These are phyloP conservation scores for Gossypium mustelinum DNA, from an alignment of 345 rosid species.

Conservation along the genomic window DNA sequence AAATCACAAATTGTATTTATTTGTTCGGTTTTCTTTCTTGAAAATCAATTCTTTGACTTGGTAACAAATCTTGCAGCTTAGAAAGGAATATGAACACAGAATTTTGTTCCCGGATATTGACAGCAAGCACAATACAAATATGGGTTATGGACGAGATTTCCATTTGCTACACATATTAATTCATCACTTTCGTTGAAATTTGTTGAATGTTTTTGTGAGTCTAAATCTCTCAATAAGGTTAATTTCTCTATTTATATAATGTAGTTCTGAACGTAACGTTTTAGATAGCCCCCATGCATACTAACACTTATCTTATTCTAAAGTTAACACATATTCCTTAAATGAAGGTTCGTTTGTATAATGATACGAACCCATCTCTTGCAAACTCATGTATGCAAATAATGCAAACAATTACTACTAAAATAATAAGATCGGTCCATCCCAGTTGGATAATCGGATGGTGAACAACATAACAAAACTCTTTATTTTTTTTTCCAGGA, in stretches of 20 bases:
- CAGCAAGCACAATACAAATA: background rate
- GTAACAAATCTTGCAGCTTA: background rate
- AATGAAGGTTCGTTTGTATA: rapidly evolving
- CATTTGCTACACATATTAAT: background rate
- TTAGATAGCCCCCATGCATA: rapidly evolving
- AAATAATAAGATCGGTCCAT: no score
- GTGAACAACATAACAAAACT: no score
- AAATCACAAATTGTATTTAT: background rate
- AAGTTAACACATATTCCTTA: no score
- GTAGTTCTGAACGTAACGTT: rapidly evolving
- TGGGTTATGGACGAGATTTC: background rate
- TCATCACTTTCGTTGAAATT: background rate
- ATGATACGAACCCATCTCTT: no score
- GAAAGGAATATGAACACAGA: background rate
- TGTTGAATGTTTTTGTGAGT: no score
- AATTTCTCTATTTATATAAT: no score
- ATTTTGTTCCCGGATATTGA: background rate
- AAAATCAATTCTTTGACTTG: background rate
- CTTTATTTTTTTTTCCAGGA: background rate
- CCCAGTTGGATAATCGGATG: no score
- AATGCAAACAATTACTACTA: no score
- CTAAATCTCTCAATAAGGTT: no score
- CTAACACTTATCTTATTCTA: no score
- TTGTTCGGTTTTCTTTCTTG: background rate
- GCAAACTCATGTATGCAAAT: no score